phyloP scores from a whole-genome alignment of 192 early-diverging fungal genomes.

The Chytriomyces sp. region DNA sequence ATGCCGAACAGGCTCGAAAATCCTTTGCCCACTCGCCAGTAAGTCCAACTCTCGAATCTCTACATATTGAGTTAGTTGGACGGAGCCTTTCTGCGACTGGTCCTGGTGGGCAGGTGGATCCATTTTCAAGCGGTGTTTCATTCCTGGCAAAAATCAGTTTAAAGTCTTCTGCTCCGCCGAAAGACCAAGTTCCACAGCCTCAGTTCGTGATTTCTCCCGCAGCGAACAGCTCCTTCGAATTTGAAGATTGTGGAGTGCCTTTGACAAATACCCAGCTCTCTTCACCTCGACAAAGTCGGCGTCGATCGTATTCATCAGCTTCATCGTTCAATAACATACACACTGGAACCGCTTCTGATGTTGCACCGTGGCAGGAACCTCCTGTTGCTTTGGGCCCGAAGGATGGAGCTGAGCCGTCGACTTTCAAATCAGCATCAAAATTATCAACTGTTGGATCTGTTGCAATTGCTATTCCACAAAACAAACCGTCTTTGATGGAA shows the following conservation, averaged over 20 bases:
- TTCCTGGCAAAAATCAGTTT: slow-evolving; percentile 19
- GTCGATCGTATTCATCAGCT: slow-evolving; percentile 24
- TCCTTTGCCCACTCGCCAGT: not conserved
- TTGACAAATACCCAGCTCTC: not conserved
- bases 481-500: slow-evolving; percentile 3
- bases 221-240: not conserved
- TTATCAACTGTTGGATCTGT: not conserved
- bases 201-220: slow-evolving; percentile 19
- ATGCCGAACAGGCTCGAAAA: not conserved
- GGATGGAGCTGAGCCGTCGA: not conserved
- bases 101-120: not conserved
- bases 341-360: not conserved
- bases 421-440: not conserved
- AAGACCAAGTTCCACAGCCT: not conserved
- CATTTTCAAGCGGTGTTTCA: slow-evolving; percentile 19
- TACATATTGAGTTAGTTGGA: not conserved
- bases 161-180: not conserved
- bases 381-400: not conserved
- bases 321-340: not conserved
- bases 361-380: not conserved
- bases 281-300: not conserved
- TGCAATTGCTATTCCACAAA: too few relatives aligned
- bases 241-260: not conserved
- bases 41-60: slow-evolving; percentile 7
- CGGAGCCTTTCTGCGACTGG: not conserved